Percentiles rank a stretch among this genome's conserved stretches.
phyloP scores from a whole-genome alignment of 2,329 filamentous ascomycete species.

The Rutstroemia sp. region DNA sequence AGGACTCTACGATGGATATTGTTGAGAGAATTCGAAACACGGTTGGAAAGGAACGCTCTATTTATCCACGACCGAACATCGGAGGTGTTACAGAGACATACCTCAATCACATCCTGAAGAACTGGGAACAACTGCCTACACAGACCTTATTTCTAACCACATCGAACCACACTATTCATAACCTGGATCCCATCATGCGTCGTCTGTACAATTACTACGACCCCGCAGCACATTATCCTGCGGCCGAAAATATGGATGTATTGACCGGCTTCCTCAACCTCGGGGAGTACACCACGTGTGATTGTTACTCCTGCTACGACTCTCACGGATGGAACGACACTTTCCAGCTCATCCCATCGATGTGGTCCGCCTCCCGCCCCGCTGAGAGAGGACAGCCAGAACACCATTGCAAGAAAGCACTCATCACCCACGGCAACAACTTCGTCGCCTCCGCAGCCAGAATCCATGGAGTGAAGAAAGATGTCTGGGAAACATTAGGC shows the following conservation, averaged over 20 bases:
- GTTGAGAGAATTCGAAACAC: slow-evolving; percentile 4
- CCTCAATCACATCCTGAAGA: slow-evolving; percentile 37
- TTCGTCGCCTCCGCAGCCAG: slow-evolving; percentile 39
- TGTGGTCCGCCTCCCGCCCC: slow-evolving; percentile 28
- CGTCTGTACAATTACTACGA: slow-evolving; percentile 19
- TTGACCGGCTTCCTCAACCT: slow-evolving; percentile 37
- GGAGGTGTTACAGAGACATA: slow-evolving; percentile 40
- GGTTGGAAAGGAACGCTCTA: not conserved
- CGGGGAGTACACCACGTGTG: slow-evolving; percentile 33
- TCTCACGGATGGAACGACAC: slow-evolving; percentile 34
- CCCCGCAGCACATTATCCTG: slow-evolving; percentile 28
- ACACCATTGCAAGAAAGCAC: slow-evolving; percentile 27
- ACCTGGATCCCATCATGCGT: slow-evolving; percentile 3
- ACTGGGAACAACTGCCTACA: slow-evolving; percentile 36
- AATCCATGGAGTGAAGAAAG: slow-evolving; percentile 29
- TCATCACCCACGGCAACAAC: slow-evolving; percentile 39
- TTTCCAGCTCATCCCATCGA: slow-evolving; percentile 31
- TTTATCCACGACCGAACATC: slow-evolving; percentile 29
- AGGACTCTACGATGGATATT: slow-evolving; percentile 1
- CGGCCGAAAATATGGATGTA: slow-evolving; percentile 33
- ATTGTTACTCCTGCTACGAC: slow-evolving; percentile 35
- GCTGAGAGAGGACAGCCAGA: slow-evolving; percentile 13
- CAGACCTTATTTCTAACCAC: slow-evolving; percentile 38
- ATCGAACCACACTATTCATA: not conserved
- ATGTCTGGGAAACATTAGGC: slow-evolving; percentile 24